phyloP scores from a whole-genome alignment of 2,329 filamentous ascomycete species.

The Paramyrothecium sp. region DNA sequence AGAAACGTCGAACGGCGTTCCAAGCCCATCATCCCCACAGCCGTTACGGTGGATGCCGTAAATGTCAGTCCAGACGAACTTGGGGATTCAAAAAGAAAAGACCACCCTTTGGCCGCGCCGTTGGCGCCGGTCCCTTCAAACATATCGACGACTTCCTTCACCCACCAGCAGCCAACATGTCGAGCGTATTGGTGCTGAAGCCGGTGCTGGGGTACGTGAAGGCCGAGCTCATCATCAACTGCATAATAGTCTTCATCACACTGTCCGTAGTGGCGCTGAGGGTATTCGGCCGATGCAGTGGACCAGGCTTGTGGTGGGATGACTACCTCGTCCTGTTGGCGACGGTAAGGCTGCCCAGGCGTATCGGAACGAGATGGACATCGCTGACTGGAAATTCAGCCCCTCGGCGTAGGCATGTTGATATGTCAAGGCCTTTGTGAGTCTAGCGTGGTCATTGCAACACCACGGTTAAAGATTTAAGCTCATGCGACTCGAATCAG shows the following conservation, averaged over 20 bases:
- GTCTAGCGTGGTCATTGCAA: background rate
- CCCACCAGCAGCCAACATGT: background rate
- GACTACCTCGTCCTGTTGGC: slow-evolving; percentile 26
- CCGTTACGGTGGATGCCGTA: background rate
- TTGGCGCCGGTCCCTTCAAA: background rate
- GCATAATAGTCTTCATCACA: slow-evolving; percentile 26
- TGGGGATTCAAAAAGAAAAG: background rate
- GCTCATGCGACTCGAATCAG: slow-evolving; percentile 5
- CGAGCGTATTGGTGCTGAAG: background rate
- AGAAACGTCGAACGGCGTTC: background rate
- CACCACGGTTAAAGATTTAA: too few species aligned
- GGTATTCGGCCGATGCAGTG: slow-evolving; percentile 23
- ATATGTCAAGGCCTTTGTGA: slow-evolving; percentile 23
- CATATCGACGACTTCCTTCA: background rate
- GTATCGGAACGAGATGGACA: background rate
- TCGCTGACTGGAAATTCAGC: slow-evolving; percentile 9
- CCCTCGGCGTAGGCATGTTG: slow-evolving; percentile 22
- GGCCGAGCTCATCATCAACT: slow-evolving; percentile 25
- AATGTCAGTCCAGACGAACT: too few species aligned
- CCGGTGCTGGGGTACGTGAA: background rate
- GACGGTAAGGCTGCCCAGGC: slow-evolving; percentile 12
- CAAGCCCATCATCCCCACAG: background rate
- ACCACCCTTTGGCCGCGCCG: background rate
- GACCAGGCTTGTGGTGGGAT: slow-evolving; percentile 30
- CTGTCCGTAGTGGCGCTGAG: slow-evolving; percentile 22